Evolutionary conservation across 495 filamentous ascomycete species (phyloP).

Genomic region (Xylaria scruposa): DNA sequence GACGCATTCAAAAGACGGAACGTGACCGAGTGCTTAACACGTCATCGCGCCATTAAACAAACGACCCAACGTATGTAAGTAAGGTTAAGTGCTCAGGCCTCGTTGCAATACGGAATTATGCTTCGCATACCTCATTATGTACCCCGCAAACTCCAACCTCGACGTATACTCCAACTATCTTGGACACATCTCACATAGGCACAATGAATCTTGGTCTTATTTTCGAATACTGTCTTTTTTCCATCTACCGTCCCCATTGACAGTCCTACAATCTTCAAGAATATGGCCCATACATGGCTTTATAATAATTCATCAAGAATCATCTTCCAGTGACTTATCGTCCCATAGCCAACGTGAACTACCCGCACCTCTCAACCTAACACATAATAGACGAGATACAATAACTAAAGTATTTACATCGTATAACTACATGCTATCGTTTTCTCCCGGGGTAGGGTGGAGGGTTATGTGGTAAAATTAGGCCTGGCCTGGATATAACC

Average conservation of each 20-base stretch:
- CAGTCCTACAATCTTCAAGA: neutral
- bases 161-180: constrained; percentile 11
- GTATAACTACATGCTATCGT: neutral
- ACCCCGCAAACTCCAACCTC: constrained; percentile 20
- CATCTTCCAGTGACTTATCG: neutral
- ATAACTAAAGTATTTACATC: neutral
- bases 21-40: constrained; percentile 21
- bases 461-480: neutral
- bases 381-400: neutral
- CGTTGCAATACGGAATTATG: neutral
- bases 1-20: constrained; percentile 14
- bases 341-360: neutral
- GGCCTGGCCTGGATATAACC: neutral
- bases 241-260: neutral
- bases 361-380: neutral
- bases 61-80: constrained; percentile 3
- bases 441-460: neutral
- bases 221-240: neutral
- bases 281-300: neutral
- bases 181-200: neutral
- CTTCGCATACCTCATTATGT: constrained; percentile 7
- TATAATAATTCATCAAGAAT: neutral
- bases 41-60: constrained; percentile 12
- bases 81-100: constrained; percentile 17
- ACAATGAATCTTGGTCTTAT: constrained; percentile 7